Conservation (phyloP, 2,329 filamentous ascomycete species). For the Blumeriella jaapii region DNA sequence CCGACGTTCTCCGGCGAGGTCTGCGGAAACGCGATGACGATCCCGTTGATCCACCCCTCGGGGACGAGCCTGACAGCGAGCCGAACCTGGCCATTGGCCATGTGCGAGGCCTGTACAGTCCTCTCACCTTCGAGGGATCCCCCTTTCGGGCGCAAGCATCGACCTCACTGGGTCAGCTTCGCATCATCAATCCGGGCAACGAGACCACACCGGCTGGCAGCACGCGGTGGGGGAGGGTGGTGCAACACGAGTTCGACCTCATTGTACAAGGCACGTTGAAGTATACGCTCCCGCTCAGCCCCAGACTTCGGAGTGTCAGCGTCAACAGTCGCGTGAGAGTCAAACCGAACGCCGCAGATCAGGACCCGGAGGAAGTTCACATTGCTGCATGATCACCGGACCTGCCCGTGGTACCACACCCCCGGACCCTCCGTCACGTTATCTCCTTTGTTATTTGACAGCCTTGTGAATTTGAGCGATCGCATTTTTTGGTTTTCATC, state of each 20-base stretch:
- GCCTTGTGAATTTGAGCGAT: constrained; percentile 20
- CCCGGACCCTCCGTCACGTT: constrained; percentile 8
- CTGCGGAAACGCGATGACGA: constrained; percentile 24
- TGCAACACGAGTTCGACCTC: constrained; percentile 86
- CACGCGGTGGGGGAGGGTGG: constrained; percentile 78
- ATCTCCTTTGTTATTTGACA: constrained; percentile 18
- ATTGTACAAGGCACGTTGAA: constrained; percentile 85
- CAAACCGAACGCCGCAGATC: constrained; percentile 39
- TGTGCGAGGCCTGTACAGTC: constrained; percentile 76
- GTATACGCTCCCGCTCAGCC: constrained; percentile 57
- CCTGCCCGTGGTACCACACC: constrained; percentile 3
- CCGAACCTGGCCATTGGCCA: constrained; percentile 89
- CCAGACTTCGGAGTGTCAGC: constrained; percentile 45
- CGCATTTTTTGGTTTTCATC: not conserved
- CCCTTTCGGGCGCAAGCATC: constrained; percentile 67
- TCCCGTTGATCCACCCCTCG: constrained; percentile 29
- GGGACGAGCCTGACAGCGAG: constrained; percentile 51
- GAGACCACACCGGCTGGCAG: constrained; percentile 72
- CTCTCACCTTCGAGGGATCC: constrained; percentile 79
- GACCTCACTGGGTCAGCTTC: constrained; percentile 70
- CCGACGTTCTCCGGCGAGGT: constrained; percentile 26
- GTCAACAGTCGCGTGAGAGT: constrained; percentile 49
- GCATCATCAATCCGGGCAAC: constrained; percentile 75
- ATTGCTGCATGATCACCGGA: constrained; percentile 9
- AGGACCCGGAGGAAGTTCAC: constrained; percentile 23